A percentile compares a stretch with the other conserved stretches of the same genome.
These are phyloP conservation scores for Aquilaria agallochum DNA, from an alignment of 441 rosid species.

Conservation along the genomic window DNA sequence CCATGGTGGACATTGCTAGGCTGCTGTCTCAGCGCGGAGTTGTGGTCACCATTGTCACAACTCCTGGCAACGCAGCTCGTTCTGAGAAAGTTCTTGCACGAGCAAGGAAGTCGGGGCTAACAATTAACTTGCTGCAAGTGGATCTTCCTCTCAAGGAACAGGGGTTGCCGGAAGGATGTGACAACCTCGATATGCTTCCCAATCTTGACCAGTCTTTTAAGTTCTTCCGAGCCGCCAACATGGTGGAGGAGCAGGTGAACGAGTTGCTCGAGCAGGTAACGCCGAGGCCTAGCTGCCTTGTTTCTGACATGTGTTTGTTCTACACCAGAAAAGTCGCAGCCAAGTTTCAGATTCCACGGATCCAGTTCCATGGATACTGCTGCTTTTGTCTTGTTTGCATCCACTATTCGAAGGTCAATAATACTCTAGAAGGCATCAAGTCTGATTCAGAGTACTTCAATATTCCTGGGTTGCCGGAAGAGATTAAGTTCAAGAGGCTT, in stretches of 20 bases:
- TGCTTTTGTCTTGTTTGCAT: slow-evolving; percentile 27
- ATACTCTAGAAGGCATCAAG: slow-evolving; percentile 9
- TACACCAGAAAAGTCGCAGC: slow-evolving; percentile 28
- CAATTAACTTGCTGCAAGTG: slow-evolving; percentile 12
- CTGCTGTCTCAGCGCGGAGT: slow-evolving; percentile 27
- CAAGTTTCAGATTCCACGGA: slow-evolving; percentile 33
- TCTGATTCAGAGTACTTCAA: slow-evolving; percentile 8
- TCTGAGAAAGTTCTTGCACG: slow-evolving; percentile 11
- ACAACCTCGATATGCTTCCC: slow-evolving; percentile 20
- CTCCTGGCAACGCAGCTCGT: slow-evolving; percentile 23
- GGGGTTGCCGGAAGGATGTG: slow-evolving; percentile 25
- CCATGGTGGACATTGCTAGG: slow-evolving; percentile 39
- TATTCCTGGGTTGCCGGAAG: slow-evolving; percentile 18
- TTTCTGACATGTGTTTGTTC: slow-evolving; percentile 27
- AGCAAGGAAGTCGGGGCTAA: slow-evolving; percentile 17
- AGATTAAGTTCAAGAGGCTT: slow-evolving; percentile 8
- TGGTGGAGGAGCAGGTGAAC: slow-evolving; percentile 24
- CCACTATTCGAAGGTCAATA: slow-evolving; percentile 10
- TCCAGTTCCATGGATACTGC: slow-evolving; percentile 30
- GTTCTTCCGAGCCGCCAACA: slow-evolving; percentile 21
- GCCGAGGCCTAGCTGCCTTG: slow-evolving; percentile 29
- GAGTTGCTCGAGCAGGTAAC: slow-evolving; percentile 18
- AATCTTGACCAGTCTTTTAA: neutral
- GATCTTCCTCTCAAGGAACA: slow-evolving; percentile 20
- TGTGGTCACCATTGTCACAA: slow-evolving; percentile 25